Evolutionary conservation across 1,139 yeast genomes (phyloP), one percentile per base, ranked within the genome.

Genomic region (Hemisphaericaspora lyxosophila): DNA sequence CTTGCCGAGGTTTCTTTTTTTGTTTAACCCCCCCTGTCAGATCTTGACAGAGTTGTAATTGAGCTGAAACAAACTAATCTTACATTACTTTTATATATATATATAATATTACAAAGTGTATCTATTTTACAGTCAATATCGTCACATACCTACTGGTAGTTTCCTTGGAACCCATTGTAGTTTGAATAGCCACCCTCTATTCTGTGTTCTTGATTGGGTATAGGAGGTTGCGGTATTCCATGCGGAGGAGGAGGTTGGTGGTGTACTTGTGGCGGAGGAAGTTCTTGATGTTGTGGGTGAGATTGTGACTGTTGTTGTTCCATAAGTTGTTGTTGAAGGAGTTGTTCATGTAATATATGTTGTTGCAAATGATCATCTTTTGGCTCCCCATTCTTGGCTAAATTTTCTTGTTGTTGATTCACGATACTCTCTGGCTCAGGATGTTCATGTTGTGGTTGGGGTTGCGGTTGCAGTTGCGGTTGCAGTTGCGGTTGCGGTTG

Each of bases 261-360:
- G 4, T 30, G 47, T n/a, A 26, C 35, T 22, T 42, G 41, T 17
- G 27, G 47, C 7, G 26, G 42, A 20, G 38, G 31, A 14, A 33
- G 30, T 23, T 40, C 35, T 22, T 24, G 39, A n/a, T 35, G 36
- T 28, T 38, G 37, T 20, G 29, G 35, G 22, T 37, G 42, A 25
- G 25, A 34, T 15, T 35, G 40, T 34, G 42, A n/a, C 13, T 31
- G 45, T 34, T 34, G 42, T 26, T 30, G 41, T 15, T 34, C 36
- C 7, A 38, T 16, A 7, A 40, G 27, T 35, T 48, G 48, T 29
- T 47, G 52, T 25, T 43, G 51, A 12, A 44, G 41, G 33, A 49
- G 29, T 28, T 48, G 54, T 26, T 40, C 53, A 15, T 49, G 53
- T 31, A 45, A 41, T 29, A 47, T 30, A 19, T 43, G 48, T 33